Evolutionary conservation across 1,139 yeast genomes (phyloP), one percentile per base, ranked within the genome.

Genomic region (Yamadazyma blattariae): DNA sequence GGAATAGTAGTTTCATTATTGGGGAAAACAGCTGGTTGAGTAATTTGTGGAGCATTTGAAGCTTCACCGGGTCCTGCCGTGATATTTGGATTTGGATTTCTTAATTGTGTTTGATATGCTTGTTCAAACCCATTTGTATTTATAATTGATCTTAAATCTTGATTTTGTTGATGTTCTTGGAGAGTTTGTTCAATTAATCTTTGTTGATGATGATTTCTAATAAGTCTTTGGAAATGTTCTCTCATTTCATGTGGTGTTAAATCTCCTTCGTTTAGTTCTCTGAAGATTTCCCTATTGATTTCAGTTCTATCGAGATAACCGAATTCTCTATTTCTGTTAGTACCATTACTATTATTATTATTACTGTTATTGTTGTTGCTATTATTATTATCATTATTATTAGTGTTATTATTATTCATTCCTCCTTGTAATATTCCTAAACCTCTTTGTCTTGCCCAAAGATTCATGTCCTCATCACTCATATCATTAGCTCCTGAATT

Each of bases 21-120:
- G 2, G 66, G 66, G 39, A 69, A 69, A 2, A 67, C 71, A 5
- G 74, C 64, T 6, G 71, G 71, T 39, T 68, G 74, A 21, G 50
- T 48, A 11, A 68, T 64, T 30, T 67, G 74, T 3, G 74, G 75
- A 7, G 74, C 74, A 48, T 67, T 62, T 19, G 46, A 33, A 11
- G 36, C 33, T 25, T 34, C 42, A 25, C 29, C 34, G 5, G 19
- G 5, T 5, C 19, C 7, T 17, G 19, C 19, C 5, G 5, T 17
- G 7, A 5, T 7, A 12, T 22, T 22, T 10, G 7, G 2, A 9
- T n/a, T 13, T n/a, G n/a, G 7, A n/a, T 15, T 14, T 16, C 7
- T 14, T 13, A 21, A 11, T 13, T 31, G 20, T 6, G 17, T 25
- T 25, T 32, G 35, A 7, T 14, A 26, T 18, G 32, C 38, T 22